Conservation (phyloP, 345 rosid genomes). For the Melaleuca quinquenervia region DNA sequence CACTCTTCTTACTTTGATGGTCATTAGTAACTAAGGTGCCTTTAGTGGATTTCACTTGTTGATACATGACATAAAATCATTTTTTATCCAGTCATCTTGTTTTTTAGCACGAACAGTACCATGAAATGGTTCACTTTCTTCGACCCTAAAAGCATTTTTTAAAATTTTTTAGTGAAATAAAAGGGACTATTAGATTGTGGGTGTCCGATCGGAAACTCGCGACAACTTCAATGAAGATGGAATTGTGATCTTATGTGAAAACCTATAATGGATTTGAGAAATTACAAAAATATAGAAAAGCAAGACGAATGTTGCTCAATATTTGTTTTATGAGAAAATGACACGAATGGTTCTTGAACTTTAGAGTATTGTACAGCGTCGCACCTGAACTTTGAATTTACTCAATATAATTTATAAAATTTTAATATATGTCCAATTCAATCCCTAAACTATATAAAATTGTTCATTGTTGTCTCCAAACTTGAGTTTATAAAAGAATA, state of each 20-base stretch:
- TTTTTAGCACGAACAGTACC: not conserved
- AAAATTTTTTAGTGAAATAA: not conserved
- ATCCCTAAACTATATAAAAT: too few relatives aligned
- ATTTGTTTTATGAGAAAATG: too few relatives aligned
- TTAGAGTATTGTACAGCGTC: too few relatives aligned
- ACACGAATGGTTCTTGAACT: too few relatives aligned
- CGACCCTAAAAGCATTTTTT: not conserved
- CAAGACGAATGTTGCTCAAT: not conserved
- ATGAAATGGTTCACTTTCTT: not conserved
- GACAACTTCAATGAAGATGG: accelerated
- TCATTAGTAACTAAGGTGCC: not conserved
- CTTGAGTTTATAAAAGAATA: too few relatives aligned
- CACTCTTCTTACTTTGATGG: not conserved
- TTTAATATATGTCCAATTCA: too few relatives aligned
- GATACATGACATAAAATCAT: not conserved
- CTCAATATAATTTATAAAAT: too few relatives aligned
- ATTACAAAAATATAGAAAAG: not conserved
- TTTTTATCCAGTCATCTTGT: not conserved
- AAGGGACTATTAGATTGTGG: not conserved
- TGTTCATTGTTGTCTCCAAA: too few relatives aligned
- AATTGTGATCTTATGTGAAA: not conserved
- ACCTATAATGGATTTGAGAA: accelerated
- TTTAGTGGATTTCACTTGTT: not conserved
- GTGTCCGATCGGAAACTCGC: accelerated
- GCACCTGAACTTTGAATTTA: too few relatives aligned